A percentile compares a stretch with the other conserved stretches of the same genome.
phyloP scores from a whole-genome alignment of 1,284 basidiomycete species.

The Blastosporella zonata region DNA sequence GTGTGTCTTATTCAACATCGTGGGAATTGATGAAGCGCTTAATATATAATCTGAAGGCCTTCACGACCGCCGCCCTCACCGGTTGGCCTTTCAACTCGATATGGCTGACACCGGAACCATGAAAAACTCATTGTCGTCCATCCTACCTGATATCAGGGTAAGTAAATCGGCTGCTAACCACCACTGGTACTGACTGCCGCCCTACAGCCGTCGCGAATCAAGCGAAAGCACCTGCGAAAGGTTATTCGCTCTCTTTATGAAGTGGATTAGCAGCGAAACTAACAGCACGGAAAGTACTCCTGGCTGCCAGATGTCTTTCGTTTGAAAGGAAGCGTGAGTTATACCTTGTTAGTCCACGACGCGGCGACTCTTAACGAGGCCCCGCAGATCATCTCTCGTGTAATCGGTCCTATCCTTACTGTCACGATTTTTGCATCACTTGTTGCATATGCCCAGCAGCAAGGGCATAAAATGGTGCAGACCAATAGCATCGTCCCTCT shows the following conservation, averaged over 20 bases:
- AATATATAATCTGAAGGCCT: not conserved
- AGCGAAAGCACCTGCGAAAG: constrained; percentile 44
- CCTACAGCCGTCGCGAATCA: constrained; percentile 35
- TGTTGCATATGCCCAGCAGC: constrained; percentile 55
- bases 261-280: not conserved
- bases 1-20: too few relatives aligned
- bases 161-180: constrained; percentile 6
- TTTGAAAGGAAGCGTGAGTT: constrained; percentile 69
- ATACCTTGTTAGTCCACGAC: not conserved
- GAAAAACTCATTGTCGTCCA: constrained; percentile 32
- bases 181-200: not conserved
- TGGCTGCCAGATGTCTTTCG: constrained; percentile 88
- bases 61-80: not conserved
- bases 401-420: constrained; percentile 79
- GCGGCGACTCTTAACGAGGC: constrained; percentile 9
- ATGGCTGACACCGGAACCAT: constrained; percentile 22
- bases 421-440: constrained; percentile 73
- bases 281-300: constrained; percentile 57
- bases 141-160: constrained; percentile 36
- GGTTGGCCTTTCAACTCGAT: not conserved
- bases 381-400: constrained; percentile 56
- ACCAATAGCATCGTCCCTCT: constrained; percentile 80
- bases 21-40: not conserved
- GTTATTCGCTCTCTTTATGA: constrained; percentile 21
- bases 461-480: constrained; percentile 53